These are phyloP conservation scores for Thelonectria rubi DNA, from an alignment of 2,329 filamentous ascomycete genomes.

Conservation along the genomic window DNA sequence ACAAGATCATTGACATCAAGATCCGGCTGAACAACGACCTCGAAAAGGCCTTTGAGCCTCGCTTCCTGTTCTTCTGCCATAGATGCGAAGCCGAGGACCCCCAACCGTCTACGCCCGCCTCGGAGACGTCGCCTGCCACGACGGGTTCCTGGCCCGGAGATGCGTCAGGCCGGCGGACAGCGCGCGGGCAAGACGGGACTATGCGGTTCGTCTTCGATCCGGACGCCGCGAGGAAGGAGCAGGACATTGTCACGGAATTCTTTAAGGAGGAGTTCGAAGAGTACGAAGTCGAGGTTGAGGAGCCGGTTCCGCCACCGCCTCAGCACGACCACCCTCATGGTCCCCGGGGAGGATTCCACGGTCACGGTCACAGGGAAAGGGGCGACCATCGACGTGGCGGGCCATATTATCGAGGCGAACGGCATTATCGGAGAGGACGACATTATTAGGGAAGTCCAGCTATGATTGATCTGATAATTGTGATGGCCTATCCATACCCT, in stretches of 20 bases:
- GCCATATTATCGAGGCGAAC: conserved; percentile 48
- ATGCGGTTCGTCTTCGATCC: conserved; percentile 90
- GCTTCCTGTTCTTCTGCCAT: conserved; percentile 70
- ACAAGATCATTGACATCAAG: conserved; percentile 85
- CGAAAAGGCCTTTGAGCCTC: conserved; percentile 67
- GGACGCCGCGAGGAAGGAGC: conserved; percentile 77
- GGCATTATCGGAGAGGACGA: conserved; percentile 46
- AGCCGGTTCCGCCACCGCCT: conserved; percentile 54
- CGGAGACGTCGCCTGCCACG: conserved; percentile 51
- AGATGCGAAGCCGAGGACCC: conserved; percentile 56
- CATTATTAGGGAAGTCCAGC: conserved; percentile 39
- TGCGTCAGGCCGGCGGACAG: conserved; percentile 44
- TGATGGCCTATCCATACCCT: conserved; percentile 1
- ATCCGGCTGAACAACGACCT: conserved; percentile 87
- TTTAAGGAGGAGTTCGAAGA: conserved; percentile 81
- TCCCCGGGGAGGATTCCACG: conserved; percentile 44
- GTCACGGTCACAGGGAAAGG: conserved; percentile 45
- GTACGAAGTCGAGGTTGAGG: conserved; percentile 80
- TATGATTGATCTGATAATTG: not conserved
- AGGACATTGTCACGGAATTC: conserved; percentile 71
- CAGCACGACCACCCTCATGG: conserved; percentile 32
- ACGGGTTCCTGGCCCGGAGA: conserved; percentile 51
- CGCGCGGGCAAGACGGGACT: conserved; percentile 71
- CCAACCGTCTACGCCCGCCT: conserved; percentile 45
- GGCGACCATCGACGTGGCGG: conserved; percentile 46